phyloP scores from a whole-genome alignment of 306 rosid genomes.

The Purshia tridentata region DNA sequence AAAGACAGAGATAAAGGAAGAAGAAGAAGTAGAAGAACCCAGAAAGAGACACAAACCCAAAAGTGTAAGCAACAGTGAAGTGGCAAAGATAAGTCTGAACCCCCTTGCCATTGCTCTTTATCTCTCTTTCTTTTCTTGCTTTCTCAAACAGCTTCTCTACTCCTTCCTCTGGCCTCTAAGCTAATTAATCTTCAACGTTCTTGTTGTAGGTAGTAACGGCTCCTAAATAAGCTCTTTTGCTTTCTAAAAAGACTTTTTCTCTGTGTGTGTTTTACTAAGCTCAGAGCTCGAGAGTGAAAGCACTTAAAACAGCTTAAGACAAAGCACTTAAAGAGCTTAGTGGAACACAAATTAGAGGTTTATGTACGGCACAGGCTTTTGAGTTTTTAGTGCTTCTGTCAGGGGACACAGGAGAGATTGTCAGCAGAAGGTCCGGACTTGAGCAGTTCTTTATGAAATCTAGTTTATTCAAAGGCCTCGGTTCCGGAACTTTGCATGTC shows the following conservation, averaged over 20 bases:
- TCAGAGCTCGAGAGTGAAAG: slow-evolving; percentile 26
- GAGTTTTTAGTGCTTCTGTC: slow-evolving; percentile 22
- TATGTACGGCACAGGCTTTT: neutral
- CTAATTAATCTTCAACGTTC: slow-evolving; percentile 14
- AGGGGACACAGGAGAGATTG: slow-evolving; percentile 26
- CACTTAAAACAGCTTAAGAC: neutral
- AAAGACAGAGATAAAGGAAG: neutral
- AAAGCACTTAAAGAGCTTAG: neutral
- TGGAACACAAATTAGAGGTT: neutral
- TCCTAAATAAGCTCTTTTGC: slow-evolving; percentile 14
- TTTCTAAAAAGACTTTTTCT: slow-evolving; percentile 8
- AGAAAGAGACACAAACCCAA: slow-evolving; percentile 57
- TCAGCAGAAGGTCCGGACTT: slow-evolving; percentile 48
- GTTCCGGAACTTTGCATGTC: slow-evolving; percentile 47
- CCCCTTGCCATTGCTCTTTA: slow-evolving; percentile 44
- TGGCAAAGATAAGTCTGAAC: slow-evolving; percentile 39
- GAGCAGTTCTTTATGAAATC: slow-evolving; percentile 31
- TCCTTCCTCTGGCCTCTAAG: slow-evolving; percentile 13
- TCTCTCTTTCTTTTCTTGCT: neutral
- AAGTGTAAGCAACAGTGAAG: slow-evolving; percentile 52
- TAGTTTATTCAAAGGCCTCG: slow-evolving; percentile 42
- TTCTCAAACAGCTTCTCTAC: slow-evolving; percentile 5
- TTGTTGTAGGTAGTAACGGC: slow-evolving; percentile 46
- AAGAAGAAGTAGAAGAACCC: slow-evolving; percentile 11
- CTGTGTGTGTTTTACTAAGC: neutral